Percentiles rank a stretch among this genome's conserved stretches.
Conservation (phyloP, 305 asterid species). For the Stenogyne calaminthoides region DNA sequence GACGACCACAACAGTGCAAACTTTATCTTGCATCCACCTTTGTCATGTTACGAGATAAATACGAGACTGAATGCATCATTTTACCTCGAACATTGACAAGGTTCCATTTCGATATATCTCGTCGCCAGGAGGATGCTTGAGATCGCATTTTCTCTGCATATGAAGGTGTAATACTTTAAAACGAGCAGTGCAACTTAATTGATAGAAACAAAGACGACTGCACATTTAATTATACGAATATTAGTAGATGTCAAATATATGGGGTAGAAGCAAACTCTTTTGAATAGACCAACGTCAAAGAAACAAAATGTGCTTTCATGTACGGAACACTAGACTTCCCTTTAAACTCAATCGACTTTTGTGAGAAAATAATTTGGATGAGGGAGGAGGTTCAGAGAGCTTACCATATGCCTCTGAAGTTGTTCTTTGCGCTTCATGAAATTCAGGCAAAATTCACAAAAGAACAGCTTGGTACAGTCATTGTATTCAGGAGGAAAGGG, state of each 20-base stretch:
- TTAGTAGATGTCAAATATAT: not conserved
- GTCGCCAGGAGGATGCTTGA: conserved; percentile 99
- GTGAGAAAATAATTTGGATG: conserved; percentile 3
- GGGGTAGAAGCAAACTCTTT: conserved; percentile 1
- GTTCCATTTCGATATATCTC: conserved; percentile 95
- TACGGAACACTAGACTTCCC: conserved; percentile 10
- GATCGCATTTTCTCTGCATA: conserved; percentile 87
- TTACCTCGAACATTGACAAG: conserved; percentile 97
- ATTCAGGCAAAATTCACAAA: conserved; percentile 96
- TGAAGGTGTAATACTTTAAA: conserved; percentile 20
- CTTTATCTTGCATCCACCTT: not conserved
- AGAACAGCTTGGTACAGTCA: conserved; percentile 92
- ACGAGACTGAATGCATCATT: conserved; percentile 14
- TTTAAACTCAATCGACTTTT: conserved; percentile 13
- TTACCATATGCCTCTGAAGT: conserved; percentile 99
- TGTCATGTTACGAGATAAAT: not conserved
- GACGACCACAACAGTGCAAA: not conserved
- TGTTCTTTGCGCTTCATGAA: conserved; percentile 99
- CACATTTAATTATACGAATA: not conserved
- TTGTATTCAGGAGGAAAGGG: conserved; percentile 98
- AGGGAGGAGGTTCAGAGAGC: conserved; percentile 30
- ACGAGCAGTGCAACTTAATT: conserved; percentile 8
- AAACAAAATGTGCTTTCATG: conserved; percentile 6
- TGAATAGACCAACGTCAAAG: not conserved
- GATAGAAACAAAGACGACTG: not conserved